A percentile compares a stretch with the other conserved stretches of the same genome.
Conservation (phyloP, 2,329 filamentous ascomycete species). For the Capronia americana region DNA sequence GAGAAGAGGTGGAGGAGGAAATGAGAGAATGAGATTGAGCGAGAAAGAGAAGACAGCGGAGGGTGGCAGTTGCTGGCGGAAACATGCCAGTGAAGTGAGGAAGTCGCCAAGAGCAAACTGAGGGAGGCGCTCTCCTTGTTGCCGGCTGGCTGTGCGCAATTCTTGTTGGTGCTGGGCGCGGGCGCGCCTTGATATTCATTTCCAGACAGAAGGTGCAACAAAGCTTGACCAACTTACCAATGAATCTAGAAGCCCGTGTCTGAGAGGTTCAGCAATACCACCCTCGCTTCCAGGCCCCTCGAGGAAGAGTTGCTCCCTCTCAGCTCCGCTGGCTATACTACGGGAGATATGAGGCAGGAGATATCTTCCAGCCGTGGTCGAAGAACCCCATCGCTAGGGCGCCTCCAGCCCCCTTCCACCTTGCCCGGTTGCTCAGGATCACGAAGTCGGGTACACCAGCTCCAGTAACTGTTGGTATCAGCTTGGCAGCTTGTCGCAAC, state of each 20-base stretch:
- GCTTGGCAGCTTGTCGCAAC: conserved; percentile 57
- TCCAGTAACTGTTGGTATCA: conserved; percentile 63
- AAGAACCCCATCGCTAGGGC: conserved; percentile 63
- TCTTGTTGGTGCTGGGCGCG: not conserved
- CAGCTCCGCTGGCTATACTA: not conserved
- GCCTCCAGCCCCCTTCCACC: conserved; percentile 60
- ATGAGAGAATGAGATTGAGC: conserved; percentile 3
- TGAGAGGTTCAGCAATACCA: not conserved
- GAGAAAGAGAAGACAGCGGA: conserved; percentile 1
- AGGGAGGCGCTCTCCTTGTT: not conserved
- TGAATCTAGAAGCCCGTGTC: not conserved
- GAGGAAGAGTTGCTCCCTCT: not conserved
- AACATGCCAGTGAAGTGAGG: conserved; percentile 8
- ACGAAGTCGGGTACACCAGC: conserved; percentile 65
- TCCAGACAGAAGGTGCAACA: not conserved
- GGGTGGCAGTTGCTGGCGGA: conserved; percentile 14
- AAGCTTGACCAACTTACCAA: not conserved
- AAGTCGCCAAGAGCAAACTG: not conserved
- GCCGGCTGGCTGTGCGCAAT: not conserved
- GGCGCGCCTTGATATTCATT: not conserved
- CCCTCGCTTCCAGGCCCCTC: not conserved
- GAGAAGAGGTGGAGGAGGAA: conserved; percentile 31
- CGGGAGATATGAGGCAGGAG: conserved; percentile 51
- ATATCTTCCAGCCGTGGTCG: conserved; percentile 60
- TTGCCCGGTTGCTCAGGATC: conserved; percentile 53